Percentiles rank a stretch among this genome's conserved stretches.
These are phyloP conservation scores for Pulveroboletus frians DNA, from an alignment of 768 basidiomycete species.

Conservation along the genomic window DNA sequence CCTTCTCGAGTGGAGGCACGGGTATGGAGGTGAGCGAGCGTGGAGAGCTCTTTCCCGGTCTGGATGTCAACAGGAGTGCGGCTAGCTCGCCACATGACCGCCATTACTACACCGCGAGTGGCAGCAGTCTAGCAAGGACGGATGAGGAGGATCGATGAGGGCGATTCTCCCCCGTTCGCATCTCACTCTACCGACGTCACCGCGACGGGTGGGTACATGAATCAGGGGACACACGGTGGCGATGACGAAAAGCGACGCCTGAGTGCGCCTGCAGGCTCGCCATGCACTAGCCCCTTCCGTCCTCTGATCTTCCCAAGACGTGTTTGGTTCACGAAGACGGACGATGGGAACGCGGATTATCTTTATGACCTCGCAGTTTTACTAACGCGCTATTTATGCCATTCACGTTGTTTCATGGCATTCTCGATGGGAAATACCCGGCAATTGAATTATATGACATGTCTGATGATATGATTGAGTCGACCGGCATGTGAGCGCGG, in stretches of 20 bases:
- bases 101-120: constrained; percentile 16
- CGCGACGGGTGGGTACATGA: not conserved
- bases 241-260: not conserved
- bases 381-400: constrained; percentile 23
- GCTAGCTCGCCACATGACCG: constrained; percentile 9
- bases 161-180: not conserved
- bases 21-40: constrained; percentile 24
- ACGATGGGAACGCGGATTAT: constrained; percentile 17
- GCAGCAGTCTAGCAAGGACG: constrained; percentile 7
- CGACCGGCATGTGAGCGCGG: too few species aligned
- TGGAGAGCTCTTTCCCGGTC: constrained; percentile 20
- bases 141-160: constrained; percentile 7
- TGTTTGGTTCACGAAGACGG: not conserved
- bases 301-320: not conserved
- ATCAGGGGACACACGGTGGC: not conserved
- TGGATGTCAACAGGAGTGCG: not conserved
- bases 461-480: too few species aligned
- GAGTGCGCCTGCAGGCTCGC: too few species aligned
- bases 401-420: constrained; percentile 6
- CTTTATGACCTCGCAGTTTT: constrained; percentile 19
- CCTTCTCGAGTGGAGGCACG: constrained; percentile 21
- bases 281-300: not conserved
- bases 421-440: not conserved
- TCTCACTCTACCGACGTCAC: not conserved
- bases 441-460: too few species aligned